A percentile compares a stretch with the other conserved stretches of the same genome.
These are phyloP conservation scores for Lanmaoa rubissima DNA, from an alignment of 768 basidiomycete genomes.

Conservation along the genomic window DNA sequence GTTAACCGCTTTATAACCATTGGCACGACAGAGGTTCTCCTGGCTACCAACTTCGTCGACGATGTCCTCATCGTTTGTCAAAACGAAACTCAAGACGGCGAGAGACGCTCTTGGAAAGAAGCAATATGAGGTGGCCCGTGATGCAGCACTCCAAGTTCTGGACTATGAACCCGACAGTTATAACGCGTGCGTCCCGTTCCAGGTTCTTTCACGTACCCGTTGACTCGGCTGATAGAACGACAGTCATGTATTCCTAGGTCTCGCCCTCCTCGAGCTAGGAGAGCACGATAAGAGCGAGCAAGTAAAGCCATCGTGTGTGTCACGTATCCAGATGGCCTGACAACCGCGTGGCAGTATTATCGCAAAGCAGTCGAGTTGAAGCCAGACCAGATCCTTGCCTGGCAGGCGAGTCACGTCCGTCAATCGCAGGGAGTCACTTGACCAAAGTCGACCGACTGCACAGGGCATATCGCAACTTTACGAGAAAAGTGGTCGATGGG, in stretches of 20 bases:
- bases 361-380: constrained; percentile 70
- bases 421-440: constrained; percentile 7
- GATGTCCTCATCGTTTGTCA: constrained; percentile 47
- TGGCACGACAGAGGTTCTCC: background rate
- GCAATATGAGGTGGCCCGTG: constrained; percentile 65
- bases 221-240: constrained; percentile 1
- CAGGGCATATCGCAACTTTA: constrained; percentile 76
- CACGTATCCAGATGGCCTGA: constrained; percentile 14
- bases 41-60: background rate
- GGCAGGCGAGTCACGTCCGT: constrained; percentile 59
- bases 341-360: constrained; percentile 55
- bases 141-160: constrained; percentile 63
- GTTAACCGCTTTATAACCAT: no score
- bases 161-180: constrained; percentile 83
- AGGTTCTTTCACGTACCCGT: background rate
- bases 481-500: constrained; percentile 61
- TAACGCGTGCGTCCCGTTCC: constrained; percentile 65
- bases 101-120: constrained; percentile 75
- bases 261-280: constrained; percentile 75
- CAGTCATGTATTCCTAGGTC: constrained; percentile 84
- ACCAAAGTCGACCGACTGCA: background rate
- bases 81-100: constrained; percentile 74
- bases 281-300: constrained; percentile 76
- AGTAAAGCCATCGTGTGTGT: constrained; percentile 49
- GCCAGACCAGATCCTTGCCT: constrained; percentile 71